Evolutionary conservation across 2,329 filamentous ascomycete species (phyloP).

Genomic region (Pseudogymnoascus sp.): DNA sequence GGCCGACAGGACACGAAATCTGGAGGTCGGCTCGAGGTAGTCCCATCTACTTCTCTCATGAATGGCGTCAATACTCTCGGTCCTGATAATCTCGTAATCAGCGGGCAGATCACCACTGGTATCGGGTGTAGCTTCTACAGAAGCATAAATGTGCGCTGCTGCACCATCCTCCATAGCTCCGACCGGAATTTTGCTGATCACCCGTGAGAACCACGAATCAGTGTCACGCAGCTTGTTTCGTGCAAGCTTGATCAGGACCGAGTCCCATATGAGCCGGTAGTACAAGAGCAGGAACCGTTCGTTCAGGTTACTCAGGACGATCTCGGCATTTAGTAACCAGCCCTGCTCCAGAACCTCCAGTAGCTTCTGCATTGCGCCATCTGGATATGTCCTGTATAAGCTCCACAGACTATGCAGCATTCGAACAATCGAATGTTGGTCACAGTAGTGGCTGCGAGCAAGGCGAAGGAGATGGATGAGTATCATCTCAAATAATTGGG

Average conservation of each 20-base stretch:
- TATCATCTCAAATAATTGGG: slow-evolving; percentile 13
- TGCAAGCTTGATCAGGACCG: slow-evolving; percentile 9
- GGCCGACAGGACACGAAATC: slow-evolving; percentile 11
- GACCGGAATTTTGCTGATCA: neutral
- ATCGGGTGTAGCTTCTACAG: neutral
- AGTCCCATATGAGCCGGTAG: slow-evolving; percentile 19
- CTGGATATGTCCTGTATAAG: neutral
- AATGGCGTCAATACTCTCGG: neutral
- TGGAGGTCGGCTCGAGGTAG: neutral
- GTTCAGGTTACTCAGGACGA: slow-evolving; percentile 15
- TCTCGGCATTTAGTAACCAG: slow-evolving; percentile 18
- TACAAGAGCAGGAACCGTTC: slow-evolving; percentile 14
- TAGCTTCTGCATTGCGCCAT: neutral
- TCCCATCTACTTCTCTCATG: neutral
- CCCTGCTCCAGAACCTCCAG: slow-evolving; percentile 14
- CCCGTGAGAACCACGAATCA: neutral
- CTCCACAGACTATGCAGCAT: slow-evolving; percentile 2
- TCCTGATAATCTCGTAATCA: neutral
- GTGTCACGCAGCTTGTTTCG: neutral
- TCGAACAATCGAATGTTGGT: neutral
- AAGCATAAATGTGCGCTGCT: neutral
- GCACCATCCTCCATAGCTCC: neutral
- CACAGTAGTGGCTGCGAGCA: neutral
- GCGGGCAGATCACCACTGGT: neutral
- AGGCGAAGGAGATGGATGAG: slow-evolving; percentile 14